Base-by-base conservation (phyloP, 306 rosid genomes). In the Casuarina glauca region DNA sequence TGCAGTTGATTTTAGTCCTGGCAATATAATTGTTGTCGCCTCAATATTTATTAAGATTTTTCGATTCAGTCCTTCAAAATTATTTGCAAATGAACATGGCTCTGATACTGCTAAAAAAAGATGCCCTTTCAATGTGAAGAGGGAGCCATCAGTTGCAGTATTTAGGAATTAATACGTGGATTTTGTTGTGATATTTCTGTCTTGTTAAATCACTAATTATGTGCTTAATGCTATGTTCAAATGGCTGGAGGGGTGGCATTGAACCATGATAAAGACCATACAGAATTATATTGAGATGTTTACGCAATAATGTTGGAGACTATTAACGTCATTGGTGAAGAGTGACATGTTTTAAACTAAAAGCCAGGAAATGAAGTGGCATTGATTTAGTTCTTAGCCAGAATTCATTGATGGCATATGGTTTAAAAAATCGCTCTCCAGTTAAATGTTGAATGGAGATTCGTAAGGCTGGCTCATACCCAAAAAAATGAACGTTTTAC, bases 21-120 rank as follows among this genome's bases (percentile, higher is more conserved):
- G 52, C 26, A 39, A 60, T 20, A 19, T 44, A 9, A 20, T 51
- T 69, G 52, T 69, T 62, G 12, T 61, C 77, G 76, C 67, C 7
- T 54, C 15, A 11, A 35, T 46, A 69, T 9, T 4, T 54, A 6
- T 12, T 48, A 53, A 77, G 12, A 32, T 4, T 50, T 55, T 3
- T 54, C 44, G 43, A 41, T 54, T 9, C 39, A 61, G n/a, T 41
- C 20, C 43, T 20, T 12, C 3, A 16, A 7, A n/a, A 54, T 41
- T 50, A 20, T 20, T 77, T 51, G 17, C 9, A n/a, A 39, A 35
- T 62, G 35, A 38, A 19, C 6, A 19, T 0, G 69, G 12, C 20
- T 38, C 9, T 41, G 48, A 64, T 51, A 26, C 6, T 66, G 45
- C 8, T 13, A 16, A 67, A 61, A 17, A 61, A 43, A 26, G 32